Evolutionary conservation across 164 flowering plant species (phyloP), one percentile per base, ranked within the genome.

Genomic region (Sedum album): DNA sequence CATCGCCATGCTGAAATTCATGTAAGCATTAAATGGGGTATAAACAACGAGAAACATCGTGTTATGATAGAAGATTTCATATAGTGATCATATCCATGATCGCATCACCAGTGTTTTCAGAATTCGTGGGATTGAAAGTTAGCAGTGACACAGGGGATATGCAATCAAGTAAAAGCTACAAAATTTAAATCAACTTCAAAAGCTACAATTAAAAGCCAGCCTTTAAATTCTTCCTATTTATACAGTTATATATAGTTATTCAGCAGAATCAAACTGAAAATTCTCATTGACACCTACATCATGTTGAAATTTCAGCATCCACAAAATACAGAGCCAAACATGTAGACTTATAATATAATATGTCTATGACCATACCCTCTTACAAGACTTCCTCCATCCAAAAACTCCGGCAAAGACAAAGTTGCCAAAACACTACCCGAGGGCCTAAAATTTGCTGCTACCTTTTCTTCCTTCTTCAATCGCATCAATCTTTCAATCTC

Each of bases 1-100:
- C 96, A 90, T 94, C 49, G 83, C 85, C 96, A 94, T 90, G 67
- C 98, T 91, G 84, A 53, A 62, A 74, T 67, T 48, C 30, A 49
- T 18, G 36, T 7, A 49, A 14, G n/a, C 28, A 55, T 49, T 60
- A 61, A 33, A 48, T 48, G 4, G 53, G 21, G n/a, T 18, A 48
- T 48, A n/a, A 51, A 51, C 26, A n/a, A 51, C 21, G 26, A 51
- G 26, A 51, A 51, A 51, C 26, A 51, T 21, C n/a, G 57, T 51
- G 7, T 51, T 46, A 6, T 51, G 11, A 6, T 51, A 11, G 28
- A 51, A 5, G 5, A 21, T 46, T 46, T 15, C 51, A 46, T 17
- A 0, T 46, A 17, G 2, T 46, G 2, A 35, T n/a, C 38, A 15
- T n/a, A 46, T 15, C 2, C 18, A 1, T 1, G n/a, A 42, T 11